Percentiles rank a stretch among this genome's conserved stretches.
These are phyloP conservation scores for Cladosporium sp. DNA, from an alignment of 2,329 filamentous ascomycete genomes.

Conservation along the genomic window DNA sequence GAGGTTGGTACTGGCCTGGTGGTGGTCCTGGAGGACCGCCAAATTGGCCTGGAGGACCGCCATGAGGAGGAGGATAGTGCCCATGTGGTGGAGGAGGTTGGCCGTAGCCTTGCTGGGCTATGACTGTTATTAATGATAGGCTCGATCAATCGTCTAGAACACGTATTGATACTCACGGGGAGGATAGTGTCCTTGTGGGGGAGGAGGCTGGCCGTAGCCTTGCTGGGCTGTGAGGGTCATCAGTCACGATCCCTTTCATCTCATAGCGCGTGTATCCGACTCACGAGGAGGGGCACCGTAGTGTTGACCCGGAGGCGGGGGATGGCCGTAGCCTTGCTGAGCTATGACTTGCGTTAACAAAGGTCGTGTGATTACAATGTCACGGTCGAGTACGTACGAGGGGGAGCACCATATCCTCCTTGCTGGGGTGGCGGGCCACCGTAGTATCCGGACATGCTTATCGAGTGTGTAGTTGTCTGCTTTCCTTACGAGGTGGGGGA, in stretches of 20 bases:
- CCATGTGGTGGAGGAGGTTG: constrained; percentile 10
- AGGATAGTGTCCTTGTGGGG: neutral
- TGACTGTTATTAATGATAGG: neutral
- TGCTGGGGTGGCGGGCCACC: constrained; percentile 13
- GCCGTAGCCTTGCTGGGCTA: constrained; percentile 20
- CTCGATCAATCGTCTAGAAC: too few relatives aligned
- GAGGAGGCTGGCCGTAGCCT: constrained; percentile 16
- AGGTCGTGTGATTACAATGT: neutral
- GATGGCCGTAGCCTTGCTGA: constrained; percentile 17
- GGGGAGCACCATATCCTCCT: constrained; percentile 14
- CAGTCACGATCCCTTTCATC: too few relatives aligned
- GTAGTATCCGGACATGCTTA: constrained; percentile 17
- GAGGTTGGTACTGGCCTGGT: constrained; percentile 13
- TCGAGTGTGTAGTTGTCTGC: neutral
- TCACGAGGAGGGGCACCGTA: neutral
- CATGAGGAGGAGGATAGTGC: neutral
- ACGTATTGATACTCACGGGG: too few relatives aligned
- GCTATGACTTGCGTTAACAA: neutral
- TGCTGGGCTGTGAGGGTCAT: constrained; percentile 13
- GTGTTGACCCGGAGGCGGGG: neutral
- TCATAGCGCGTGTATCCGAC: neutral
- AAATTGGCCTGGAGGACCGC: constrained; percentile 20
- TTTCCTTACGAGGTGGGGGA: neutral
- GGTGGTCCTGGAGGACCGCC: constrained; percentile 20
- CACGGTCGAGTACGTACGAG: constrained; percentile 14